Percentiles rank a stretch among this genome's conserved stretches.
These are phyloP conservation scores for Corymbia citriodora DNA, from an alignment of 441 rosid species.

Conservation along the genomic window DNA sequence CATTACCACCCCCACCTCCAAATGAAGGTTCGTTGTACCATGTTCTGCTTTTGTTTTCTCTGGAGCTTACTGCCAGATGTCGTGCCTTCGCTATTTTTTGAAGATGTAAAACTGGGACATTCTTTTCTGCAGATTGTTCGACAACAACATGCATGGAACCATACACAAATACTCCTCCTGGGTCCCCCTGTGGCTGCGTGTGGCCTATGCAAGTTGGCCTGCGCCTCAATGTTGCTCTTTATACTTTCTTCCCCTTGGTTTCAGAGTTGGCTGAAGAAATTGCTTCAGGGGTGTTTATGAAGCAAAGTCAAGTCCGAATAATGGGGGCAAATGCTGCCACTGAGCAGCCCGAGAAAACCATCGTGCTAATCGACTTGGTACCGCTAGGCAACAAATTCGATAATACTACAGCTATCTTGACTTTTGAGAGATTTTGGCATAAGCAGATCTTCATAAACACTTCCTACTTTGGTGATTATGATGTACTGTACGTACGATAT, in stretches of 20 bases:
- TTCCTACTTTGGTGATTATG: slow-evolving; percentile 65
- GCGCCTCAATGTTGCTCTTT: slow-evolving; percentile 69
- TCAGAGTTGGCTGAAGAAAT: slow-evolving; percentile 79
- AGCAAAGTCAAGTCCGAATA: slow-evolving; percentile 90
- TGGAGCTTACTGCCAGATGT: not conserved
- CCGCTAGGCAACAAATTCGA: slow-evolving; percentile 78
- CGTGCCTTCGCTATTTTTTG: not conserved
- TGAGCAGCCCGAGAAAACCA: slow-evolving; percentile 75
- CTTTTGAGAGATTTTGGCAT: slow-evolving; percentile 80
- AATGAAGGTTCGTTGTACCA: slow-evolving; percentile 48
- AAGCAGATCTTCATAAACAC: slow-evolving; percentile 65
- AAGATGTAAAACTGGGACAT: slow-evolving; percentile 6
- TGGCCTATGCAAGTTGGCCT: slow-evolving; percentile 93
- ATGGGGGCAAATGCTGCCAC: slow-evolving; percentile 93
- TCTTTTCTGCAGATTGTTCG: slow-evolving; percentile 62
- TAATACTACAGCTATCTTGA: slow-evolving; percentile 66
- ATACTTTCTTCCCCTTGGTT: slow-evolving; percentile 93
- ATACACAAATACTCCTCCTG: slow-evolving; percentile 86
- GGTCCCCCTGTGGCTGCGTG: slow-evolving; percentile 93
- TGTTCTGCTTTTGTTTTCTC: slow-evolving; percentile 2
- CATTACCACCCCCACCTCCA: slow-evolving; percentile 96
- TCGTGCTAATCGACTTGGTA: slow-evolving; percentile 77
- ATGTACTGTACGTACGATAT: slow-evolving; percentile 79
- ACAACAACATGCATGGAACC: slow-evolving; percentile 72
- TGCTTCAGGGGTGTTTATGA: slow-evolving; percentile 86